Base-by-base conservation (phyloP, 306 rosid species). In the Rosa multiflora region DNA sequence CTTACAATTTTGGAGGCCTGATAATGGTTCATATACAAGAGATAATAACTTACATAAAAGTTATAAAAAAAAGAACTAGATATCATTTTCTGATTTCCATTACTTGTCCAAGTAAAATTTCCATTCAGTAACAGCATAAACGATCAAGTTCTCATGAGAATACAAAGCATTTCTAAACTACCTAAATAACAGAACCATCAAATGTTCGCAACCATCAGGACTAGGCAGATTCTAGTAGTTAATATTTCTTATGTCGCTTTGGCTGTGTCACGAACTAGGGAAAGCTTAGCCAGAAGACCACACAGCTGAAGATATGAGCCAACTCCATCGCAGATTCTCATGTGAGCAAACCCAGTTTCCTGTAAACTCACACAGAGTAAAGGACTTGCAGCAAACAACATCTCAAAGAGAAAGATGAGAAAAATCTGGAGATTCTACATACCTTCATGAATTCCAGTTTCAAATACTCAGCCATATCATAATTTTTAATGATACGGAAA, bases 301-400 rank as follows among this genome's bases (percentile, higher is more conserved):
- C 99, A 95, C 72, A 95, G 52, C 86, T 95, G 99, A 75, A 92
- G 97, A 80, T 94, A 94, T 14, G 97, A 92, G 72, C 99, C 97
- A 80, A 94, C 99, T 74, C 99, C 99, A 15, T 93, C 98, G 72
- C 96, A 92, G 78, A 95, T 95, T 82, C 99, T 93, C 97, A 95
- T 92, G 82, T 95, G 99, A 59, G 97, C 99, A 87, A 95, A 95
- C 76, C 99, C 99, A 69, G 98, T 92, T 90, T 95, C 98, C 99
- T 95, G 88, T 76, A 84, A 84, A 79, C 49, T 72, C 56, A 43
- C 5, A 58, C 0, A 29, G 21, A 75, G 35, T 78, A 73, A 72
- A 35, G 23, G 46, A 61, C 46, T 70, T 72, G 58, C 0, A 0
- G 21, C 14, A 9, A 43, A 21, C 17, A 83, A 58, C 18, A 72